Conservation (phyloP, 495 filamentous ascomycete species). For the Trichoderma reesei region DNA sequence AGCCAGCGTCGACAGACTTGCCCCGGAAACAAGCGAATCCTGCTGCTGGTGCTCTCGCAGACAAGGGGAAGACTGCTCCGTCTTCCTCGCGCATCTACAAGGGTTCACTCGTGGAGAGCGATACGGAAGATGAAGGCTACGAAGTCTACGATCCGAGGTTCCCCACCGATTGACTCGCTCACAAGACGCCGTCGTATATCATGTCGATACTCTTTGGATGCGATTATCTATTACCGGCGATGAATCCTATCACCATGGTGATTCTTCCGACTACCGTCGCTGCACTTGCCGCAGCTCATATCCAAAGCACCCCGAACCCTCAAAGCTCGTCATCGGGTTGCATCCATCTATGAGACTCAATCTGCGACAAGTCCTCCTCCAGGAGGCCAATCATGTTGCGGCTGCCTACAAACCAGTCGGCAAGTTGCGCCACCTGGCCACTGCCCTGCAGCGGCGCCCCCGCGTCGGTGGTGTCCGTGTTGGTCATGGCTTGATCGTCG, state of each 20-base stretch:
- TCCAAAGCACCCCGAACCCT: neutral
- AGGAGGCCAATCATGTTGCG: constrained; percentile 54
- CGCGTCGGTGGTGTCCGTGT: constrained; percentile 5
- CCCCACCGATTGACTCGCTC: constrained; percentile 38
- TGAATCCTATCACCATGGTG: neutral
- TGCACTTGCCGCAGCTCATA: neutral
- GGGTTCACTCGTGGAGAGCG: constrained; percentile 36
- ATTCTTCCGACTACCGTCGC: neutral
- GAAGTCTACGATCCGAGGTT: constrained; percentile 44
- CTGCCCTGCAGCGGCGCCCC: constrained; percentile 12
- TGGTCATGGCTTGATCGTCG: constrained; percentile 12
- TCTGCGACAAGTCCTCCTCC: constrained; percentile 48
- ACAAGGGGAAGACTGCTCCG: constrained; percentile 15
- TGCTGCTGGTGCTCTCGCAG: neutral
- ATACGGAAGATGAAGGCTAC: constrained; percentile 50
- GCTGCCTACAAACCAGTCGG: constrained; percentile 61
- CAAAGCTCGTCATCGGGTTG: constrained; percentile 3
- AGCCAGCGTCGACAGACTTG: neutral
- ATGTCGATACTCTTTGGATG: neutral
- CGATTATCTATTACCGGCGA: neutral
- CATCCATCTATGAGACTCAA: constrained; percentile 33
- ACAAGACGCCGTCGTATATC: neutral
- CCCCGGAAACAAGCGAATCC: neutral
- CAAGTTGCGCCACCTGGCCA: constrained; percentile 39
- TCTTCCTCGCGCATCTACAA: neutral